Evolutionary conservation across 2,329 filamentous ascomycete species (phyloP).

Genomic region (Pseudogymnoascus sp.): DNA sequence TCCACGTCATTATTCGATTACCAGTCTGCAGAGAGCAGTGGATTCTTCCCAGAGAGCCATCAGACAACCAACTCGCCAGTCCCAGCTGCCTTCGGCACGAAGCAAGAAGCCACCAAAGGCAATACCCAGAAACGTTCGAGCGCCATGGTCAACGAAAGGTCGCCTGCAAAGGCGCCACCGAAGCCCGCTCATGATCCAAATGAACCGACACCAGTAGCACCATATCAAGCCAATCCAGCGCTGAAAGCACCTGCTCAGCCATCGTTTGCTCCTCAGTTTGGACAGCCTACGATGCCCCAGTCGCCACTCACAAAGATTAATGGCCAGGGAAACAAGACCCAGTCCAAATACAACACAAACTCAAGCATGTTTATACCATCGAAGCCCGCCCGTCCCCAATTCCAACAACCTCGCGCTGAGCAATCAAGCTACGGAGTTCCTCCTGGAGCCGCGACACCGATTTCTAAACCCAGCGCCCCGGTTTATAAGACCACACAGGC

Average conservation of each 20-base stretch:
- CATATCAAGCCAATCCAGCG: constrained; percentile 10
- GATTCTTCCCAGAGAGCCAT: constrained; percentile 9
- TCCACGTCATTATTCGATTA: constrained; percentile 24
- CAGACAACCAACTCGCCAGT: constrained; percentile 13
- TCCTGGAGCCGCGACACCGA: constrained; percentile 14
- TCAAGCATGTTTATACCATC: constrained; percentile 24
- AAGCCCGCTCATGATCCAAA: constrained; percentile 17
- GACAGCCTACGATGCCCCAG: constrained; percentile 25
- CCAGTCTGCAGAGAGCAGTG: neutral
- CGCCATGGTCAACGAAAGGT: constrained; percentile 28
- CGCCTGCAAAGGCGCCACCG: constrained; percentile 24
- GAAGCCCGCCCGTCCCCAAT: constrained; percentile 23
- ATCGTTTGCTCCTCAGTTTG: constrained; percentile 23
- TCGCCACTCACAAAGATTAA: constrained; percentile 19
- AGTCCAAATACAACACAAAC: constrained; percentile 18
- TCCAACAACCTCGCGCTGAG: constrained; percentile 18
- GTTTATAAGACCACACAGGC: constrained; percentile 25
- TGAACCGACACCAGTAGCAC: constrained; percentile 14
- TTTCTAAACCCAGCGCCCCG: constrained; percentile 14
- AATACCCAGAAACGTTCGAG: neutral
- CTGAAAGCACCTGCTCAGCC: constrained; percentile 8
- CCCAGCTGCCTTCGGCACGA: constrained; percentile 12
- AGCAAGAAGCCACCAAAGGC: constrained; percentile 10
- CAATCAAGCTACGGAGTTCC: constrained; percentile 16
- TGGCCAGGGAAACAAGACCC: constrained; percentile 11